Conservation (phyloP, 1,139 yeast genomes). For the Zhuliangozyma parablackwelliae region DNA sequence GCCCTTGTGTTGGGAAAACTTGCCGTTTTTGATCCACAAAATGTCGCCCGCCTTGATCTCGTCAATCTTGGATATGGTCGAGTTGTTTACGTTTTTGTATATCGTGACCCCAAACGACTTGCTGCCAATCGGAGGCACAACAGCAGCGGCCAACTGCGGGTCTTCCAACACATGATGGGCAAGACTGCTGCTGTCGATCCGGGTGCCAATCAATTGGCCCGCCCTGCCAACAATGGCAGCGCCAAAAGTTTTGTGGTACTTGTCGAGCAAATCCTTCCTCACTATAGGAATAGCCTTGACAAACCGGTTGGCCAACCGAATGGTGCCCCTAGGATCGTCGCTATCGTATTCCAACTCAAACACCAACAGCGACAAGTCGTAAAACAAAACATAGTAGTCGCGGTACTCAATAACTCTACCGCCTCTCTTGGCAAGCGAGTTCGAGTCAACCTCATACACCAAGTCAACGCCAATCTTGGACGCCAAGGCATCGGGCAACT, state of each 20-base stretch:
- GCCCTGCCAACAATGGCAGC: conserved; percentile 40
- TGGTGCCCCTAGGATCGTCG: conserved; percentile 52
- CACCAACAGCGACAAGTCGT: conserved; percentile 66
- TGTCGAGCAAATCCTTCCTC: conserved; percentile 47
- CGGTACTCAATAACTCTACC: conserved; percentile 47
- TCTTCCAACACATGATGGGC: conserved; percentile 18
- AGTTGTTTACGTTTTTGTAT: conserved; percentile 43
- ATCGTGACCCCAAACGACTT: conserved; percentile 72
- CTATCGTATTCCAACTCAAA: conserved; percentile 55
- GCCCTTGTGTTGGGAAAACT: conserved; percentile 66
- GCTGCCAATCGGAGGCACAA: conserved; percentile 58
- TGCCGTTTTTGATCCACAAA: conserved; percentile 68
- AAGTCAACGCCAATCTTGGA: conserved; percentile 43
- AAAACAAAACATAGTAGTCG: conserved; percentile 70
- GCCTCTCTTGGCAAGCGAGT: conserved; percentile 53
- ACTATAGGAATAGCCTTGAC: conserved; percentile 44
- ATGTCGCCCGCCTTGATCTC: conserved; percentile 82
- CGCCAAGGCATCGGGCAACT: conserved; percentile 55
- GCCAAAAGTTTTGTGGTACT: conserved; percentile 46
- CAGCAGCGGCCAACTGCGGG: conserved; percentile 9
- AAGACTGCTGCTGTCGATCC: conserved; percentile 20
- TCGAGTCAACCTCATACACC: conserved; percentile 63
- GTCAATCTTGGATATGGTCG: conserved; percentile 54
- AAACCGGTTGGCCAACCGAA: conserved; percentile 40
- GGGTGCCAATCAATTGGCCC: conserved; percentile 34